phyloP scores from a whole-genome alignment of 2,329 filamentous ascomycete species.

The Dothistroma septosporum region DNA sequence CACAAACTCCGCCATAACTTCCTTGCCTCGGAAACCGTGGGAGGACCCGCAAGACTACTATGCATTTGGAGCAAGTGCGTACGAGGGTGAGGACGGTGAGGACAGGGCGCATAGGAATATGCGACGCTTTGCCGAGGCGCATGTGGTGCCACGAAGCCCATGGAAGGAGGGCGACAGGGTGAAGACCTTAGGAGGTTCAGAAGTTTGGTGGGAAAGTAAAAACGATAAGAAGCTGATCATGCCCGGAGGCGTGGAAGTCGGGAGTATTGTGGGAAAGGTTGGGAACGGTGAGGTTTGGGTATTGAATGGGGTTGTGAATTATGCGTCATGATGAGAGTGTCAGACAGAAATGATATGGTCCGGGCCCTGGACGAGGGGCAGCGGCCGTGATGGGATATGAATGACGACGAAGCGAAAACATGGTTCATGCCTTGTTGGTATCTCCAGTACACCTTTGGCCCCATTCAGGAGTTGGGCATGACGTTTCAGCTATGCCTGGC shows the following conservation, averaged over 20 bases:
- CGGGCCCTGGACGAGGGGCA: background rate
- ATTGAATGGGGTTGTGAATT: slow-evolving; percentile 58
- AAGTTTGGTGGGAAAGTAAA: slow-evolving; percentile 77
- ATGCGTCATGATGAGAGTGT: slow-evolving; percentile 27
- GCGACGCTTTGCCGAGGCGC: slow-evolving; percentile 75
- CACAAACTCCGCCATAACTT: slow-evolving; percentile 73
- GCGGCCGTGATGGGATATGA: background rate
- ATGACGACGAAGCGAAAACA: background rate
- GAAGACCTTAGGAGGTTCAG: slow-evolving; percentile 63
- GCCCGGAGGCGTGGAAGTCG: slow-evolving; percentile 75
- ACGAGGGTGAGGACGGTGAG: slow-evolving; percentile 69
- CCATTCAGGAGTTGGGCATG: background rate
- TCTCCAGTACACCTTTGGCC: background rate
- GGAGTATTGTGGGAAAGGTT: slow-evolving; percentile 68
- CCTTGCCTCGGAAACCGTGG: slow-evolving; percentile 81
- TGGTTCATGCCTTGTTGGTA: background rate
- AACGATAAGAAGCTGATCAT: slow-evolving; percentile 67
- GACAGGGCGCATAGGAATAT: slow-evolving; percentile 75
- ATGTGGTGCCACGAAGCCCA: slow-evolving; percentile 70
- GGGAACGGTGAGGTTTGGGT: slow-evolving; percentile 89
- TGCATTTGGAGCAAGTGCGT: slow-evolving; percentile 63
- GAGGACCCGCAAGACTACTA: slow-evolving; percentile 70
- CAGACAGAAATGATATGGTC: background rate
- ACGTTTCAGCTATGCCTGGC: slow-evolving; percentile 1
- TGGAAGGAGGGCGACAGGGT: slow-evolving; percentile 68